A percentile compares a stretch with the other conserved stretches of the same genome.
Evolutionary conservation across 805 yeast species (phyloP).

Genomic region (Isabelozyma heimii): DNA sequence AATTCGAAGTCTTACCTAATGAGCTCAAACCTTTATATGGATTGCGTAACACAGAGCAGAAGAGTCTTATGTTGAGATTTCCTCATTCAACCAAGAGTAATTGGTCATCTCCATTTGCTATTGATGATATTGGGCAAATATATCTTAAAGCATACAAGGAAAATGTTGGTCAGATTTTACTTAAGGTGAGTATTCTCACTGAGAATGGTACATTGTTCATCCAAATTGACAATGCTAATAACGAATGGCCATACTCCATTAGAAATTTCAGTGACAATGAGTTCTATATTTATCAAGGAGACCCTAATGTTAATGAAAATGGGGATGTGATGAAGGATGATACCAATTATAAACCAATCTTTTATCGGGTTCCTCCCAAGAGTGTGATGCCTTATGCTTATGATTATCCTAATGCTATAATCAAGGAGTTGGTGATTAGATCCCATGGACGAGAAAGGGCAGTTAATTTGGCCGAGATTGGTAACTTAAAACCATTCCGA

Average conservation of each 20-base stretch:
- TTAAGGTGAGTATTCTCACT: constrained; percentile 71
- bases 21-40: constrained; percentile 60
- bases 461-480: constrained; percentile 89
- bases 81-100: constrained; percentile 44
- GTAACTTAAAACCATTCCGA: constrained; percentile 83
- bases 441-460: constrained; percentile 72
- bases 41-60: constrained; percentile 53
- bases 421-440: constrained; percentile 75
- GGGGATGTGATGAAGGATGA: constrained; percentile 50
- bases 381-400: constrained; percentile 98
- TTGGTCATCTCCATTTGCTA: constrained; percentile 87
- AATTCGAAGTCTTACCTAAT: constrained; percentile 44
- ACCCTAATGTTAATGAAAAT: constrained; percentile 69
- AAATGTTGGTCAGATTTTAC: constrained; percentile 63
- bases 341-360: constrained; percentile 68
- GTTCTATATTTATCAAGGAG: constrained; percentile 80
- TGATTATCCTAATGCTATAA: constrained; percentile 91
- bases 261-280: constrained; percentile 88
- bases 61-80: constrained; percentile 61
- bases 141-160: constrained; percentile 67
- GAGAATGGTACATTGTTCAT: constrained; percentile 82
- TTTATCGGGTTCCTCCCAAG: constrained; percentile 77
- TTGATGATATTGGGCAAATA: constrained; percentile 81
- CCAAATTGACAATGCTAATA: constrained; percentile 66
- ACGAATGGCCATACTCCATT: constrained; percentile 90